phyloP scores from a whole-genome alignment of 345 rosid genomes.

The Cardamine chenopodiifolia region DNA sequence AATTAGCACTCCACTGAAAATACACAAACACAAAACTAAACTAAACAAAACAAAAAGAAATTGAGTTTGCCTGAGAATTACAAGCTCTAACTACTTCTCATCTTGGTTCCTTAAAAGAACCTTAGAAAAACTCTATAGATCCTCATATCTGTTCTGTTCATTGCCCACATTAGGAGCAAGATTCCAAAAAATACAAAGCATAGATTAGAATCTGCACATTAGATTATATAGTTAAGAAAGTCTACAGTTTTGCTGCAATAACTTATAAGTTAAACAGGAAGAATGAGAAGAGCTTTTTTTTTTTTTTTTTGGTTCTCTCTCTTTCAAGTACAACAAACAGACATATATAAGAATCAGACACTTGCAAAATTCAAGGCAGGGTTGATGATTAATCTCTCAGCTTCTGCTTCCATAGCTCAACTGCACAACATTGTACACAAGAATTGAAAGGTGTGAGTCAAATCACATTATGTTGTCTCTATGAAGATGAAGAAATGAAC shows the following conservation, averaged over 20 bases:
- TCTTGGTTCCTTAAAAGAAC: not conserved
- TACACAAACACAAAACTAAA: not conserved
- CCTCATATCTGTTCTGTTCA: not conserved
- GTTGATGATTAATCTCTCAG: conserved; percentile 17
- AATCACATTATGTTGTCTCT: not conserved
- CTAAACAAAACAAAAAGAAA: not conserved
- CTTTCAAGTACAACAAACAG: conserved; percentile 20
- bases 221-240: conserved; percentile 37
- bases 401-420: conserved; percentile 32
- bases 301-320: not conserved
- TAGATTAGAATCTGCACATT: conserved; percentile 39
- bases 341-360: conserved; percentile 32
- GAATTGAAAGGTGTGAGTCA: not conserved
- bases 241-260: conserved; percentile 42
- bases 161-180: not conserved
- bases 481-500: conserved; percentile 1
- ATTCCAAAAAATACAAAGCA: not conserved
- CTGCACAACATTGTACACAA: conserved; percentile 21
- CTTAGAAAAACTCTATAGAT: not conserved
- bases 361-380: conserved; percentile 36
- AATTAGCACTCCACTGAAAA: not conserved
- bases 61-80: not conserved
- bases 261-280: conserved; percentile 32
- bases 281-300: conserved; percentile 9
- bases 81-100: not conserved